phyloP scores from a whole-genome alignment of 345 rosid genomes.

The Angophora floribunda region DNA sequence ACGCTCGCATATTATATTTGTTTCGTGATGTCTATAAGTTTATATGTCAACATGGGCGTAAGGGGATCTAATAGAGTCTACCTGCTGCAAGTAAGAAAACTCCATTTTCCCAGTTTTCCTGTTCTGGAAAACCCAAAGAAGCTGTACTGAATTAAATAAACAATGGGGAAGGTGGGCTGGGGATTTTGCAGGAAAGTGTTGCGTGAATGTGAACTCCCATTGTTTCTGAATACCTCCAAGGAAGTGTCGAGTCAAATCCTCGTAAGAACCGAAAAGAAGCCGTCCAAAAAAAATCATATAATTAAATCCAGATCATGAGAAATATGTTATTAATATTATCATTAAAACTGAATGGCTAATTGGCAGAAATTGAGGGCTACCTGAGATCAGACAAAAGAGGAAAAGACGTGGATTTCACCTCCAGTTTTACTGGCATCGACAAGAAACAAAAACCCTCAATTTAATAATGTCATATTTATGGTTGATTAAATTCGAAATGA shows the following conservation, averaged over 20 bases:
- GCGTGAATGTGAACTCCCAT: neutral
- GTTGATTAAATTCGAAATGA: neutral
- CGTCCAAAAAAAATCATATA: neutral
- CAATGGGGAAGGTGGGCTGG: neutral
- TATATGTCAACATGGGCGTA: neutral
- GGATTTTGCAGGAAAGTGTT: neutral
- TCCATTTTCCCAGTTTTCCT: neutral
- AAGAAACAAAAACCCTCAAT: neutral
- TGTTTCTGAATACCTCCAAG: neutral
- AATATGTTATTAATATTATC: neutral
- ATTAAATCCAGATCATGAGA: no score
- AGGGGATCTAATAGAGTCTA: neutral
- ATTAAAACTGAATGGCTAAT: neutral
- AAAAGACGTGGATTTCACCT: neutral
- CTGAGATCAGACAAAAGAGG: neutral
- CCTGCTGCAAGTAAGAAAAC: neutral
- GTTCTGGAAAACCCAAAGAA: neutral
- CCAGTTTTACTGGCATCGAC: neutral
- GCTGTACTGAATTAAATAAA: neutral
- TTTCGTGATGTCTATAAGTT: neutral
- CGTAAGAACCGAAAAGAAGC: neutral
- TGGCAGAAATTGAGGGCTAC: neutral
- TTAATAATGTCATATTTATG: neutral
- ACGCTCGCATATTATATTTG: neutral
- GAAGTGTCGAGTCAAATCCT: neutral